phyloP scores from a whole-genome alignment of 1,139 yeast genomes.

The Pichia sp. region DNA sequence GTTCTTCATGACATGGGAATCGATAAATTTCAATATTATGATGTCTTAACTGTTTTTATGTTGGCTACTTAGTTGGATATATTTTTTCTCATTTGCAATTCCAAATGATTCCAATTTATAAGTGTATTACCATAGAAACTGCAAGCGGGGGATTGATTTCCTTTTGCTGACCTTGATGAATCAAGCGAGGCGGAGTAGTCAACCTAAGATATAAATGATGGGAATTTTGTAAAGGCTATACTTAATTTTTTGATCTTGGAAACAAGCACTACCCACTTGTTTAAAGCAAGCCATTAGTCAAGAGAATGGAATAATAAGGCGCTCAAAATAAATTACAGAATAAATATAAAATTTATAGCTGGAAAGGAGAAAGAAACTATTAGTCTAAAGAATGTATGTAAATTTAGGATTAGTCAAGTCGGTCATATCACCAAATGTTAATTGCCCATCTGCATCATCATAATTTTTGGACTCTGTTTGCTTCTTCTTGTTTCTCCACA shows the following conservation, averaged over 20 bases:
- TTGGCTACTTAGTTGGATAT: constrained; percentile 40
- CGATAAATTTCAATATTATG: constrained; percentile 33
- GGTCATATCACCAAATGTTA: constrained; percentile 12
- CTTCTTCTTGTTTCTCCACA: constrained; percentile 9
- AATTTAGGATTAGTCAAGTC: constrained; percentile 6
- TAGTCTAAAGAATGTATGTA: background rate
- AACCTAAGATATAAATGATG: too few species aligned
- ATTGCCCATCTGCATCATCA: background rate
- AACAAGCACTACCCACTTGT: too few species aligned
- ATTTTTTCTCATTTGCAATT: constrained; percentile 22
- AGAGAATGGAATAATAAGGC: constrained; percentile 29
- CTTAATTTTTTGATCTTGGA: too few species aligned
- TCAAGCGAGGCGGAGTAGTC: constrained; percentile 32
- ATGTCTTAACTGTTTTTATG: constrained; percentile 41
- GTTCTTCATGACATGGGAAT: constrained; percentile 41
- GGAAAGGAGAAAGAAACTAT: too few species aligned
- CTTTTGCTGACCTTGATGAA: constrained; percentile 31
- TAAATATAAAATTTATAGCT: background rate
- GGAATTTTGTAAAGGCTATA: too few species aligned
- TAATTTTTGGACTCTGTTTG: background rate
- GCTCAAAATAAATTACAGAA: constrained; percentile 23
- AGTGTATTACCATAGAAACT: constrained; percentile 28
- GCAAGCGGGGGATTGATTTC: constrained; percentile 33
- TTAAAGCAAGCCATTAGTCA: background rate
- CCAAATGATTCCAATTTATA: constrained; percentile 32